Evolutionary conservation across 768 basidiomycete genomes (phyloP).

Genomic region (Leccinum incarnatum): DNA sequence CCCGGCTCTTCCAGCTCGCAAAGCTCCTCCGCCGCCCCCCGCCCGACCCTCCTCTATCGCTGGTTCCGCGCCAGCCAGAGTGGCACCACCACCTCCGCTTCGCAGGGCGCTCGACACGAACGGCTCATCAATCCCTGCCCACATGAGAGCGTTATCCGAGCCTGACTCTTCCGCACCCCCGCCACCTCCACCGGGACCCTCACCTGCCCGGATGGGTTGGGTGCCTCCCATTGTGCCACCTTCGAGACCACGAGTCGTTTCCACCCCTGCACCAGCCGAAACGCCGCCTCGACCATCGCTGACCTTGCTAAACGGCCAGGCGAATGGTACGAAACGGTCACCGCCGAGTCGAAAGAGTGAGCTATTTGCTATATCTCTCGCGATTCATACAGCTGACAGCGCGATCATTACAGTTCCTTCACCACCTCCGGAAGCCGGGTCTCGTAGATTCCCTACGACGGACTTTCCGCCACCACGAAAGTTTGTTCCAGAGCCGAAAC

Average conservation of each 20-base stretch:
- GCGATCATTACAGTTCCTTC: conserved; percentile 42
- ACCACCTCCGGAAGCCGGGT: conserved; percentile 61
- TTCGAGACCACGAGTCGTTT: conserved; percentile 24
- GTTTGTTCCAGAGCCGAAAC: conserved; percentile 48
- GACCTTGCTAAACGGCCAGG: conserved; percentile 15
- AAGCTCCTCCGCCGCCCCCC: conserved; percentile 44
- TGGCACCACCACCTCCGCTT: conserved; percentile 39
- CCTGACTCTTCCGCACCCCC: conserved; percentile 35
- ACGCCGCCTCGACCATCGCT: conserved; percentile 13
- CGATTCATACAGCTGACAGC: conserved; percentile 9
- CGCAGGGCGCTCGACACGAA: conserved; percentile 34
- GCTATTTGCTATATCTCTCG: conserved; percentile 12
- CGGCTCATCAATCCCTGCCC: conserved; percentile 35
- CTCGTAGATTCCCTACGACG: conserved; percentile 70
- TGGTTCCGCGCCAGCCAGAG: conserved; percentile 27
- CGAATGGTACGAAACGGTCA: conserved; percentile 33
- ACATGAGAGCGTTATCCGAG: conserved; percentile 46
- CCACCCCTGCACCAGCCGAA: conserved; percentile 24
- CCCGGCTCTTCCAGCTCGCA: conserved; percentile 30
- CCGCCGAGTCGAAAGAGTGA: conserved; percentile 49
- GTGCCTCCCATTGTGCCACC: conserved; percentile 15
- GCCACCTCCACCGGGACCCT: conserved; percentile 32
- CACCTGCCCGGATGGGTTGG: conserved; percentile 26
- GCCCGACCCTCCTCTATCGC: conserved; percentile 38
- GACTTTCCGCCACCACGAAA: conserved; percentile 78